Base-by-base conservation (phyloP, 495 filamentous ascomycete genomes). In the Penicillium salamii region DNA sequence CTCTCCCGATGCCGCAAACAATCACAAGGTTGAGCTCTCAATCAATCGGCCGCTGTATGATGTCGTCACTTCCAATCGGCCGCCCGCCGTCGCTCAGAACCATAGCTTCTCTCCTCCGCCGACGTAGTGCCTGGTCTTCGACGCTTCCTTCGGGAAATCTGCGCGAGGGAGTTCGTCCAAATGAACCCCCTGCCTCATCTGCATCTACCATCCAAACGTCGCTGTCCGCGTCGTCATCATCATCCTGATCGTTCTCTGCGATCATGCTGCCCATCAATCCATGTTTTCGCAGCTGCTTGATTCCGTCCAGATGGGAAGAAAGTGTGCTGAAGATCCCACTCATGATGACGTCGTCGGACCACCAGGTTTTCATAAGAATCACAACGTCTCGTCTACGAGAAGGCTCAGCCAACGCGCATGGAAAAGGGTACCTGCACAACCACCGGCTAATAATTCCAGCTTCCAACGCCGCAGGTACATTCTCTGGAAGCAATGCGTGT, bases 61-160 rank as follows among this genome's bases (percentile, higher is more conserved):
- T 81, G 43, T 80, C 71, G 13, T 70, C 71, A 46, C 62, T 62
- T 14, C 74, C 73, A 39, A 78, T 58, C 5, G 78, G 76, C 33
- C 65, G 69, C 35, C 68, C 76, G 35, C 71, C 66, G 40, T 79
- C 78, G 53, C 75, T 77, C 40, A 78, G 49, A 4, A 81, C 78
- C 71, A 79, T 79, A 12, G 78, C 78, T 65, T 81, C 78, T 57
- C 78, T 68, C 51, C 76, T 69, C 11, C 74, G 66, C 34, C 77
- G 61, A 8, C 78, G 59, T 43, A 78, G 58, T 14, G 70, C 69
- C 54, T 77, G 77, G 41, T 81, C 78, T 52, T 77, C 73, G 1
- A 56, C 48, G 39, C 67, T 80, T 23, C 77, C 70, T 29, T 78
- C 72, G 26, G 58, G 68, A 3, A 67, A 50, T 28, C 76, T 61